Conservation (phyloP, 306 rosid species). For the Lagenaria siceraria region DNA sequence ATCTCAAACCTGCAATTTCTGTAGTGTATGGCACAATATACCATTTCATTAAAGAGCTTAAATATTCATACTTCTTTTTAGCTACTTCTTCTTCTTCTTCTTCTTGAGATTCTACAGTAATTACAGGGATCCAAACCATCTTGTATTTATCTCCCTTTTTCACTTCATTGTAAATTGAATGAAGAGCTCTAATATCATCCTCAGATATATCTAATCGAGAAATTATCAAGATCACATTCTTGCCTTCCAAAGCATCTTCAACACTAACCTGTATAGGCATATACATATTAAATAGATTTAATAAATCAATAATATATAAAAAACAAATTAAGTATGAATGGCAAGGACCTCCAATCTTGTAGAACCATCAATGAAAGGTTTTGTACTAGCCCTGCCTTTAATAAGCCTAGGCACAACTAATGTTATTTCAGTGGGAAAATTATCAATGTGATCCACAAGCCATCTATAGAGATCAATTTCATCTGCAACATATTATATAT, state of each 20-base stretch:
- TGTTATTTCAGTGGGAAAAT: neutral
- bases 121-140: slow-evolving; percentile 54
- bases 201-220: slow-evolving; percentile 39
- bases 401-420: neutral
- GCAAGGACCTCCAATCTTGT: slow-evolving; percentile 18
- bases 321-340: too few relatives aligned
- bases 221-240: slow-evolving; percentile 30
- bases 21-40: slow-evolving; percentile 10
- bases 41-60: slow-evolving; percentile 17
- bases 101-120: neutral
- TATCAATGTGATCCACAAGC: slow-evolving; percentile 3
- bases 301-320: too few relatives aligned
- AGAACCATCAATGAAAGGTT: slow-evolving; percentile 35
- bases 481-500: neutral
- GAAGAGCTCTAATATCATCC: slow-evolving; percentile 24
- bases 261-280: slow-evolving; percentile 1
- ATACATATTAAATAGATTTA: too few relatives aligned
- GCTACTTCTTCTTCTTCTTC: neutral
- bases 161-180: slow-evolving; percentile 20
- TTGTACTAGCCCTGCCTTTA: neutral
- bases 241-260: slow-evolving; percentile 6
- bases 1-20: slow-evolving; percentile 15
- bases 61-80: neutral
- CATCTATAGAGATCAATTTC: neutral
- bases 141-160: slow-evolving; percentile 17